Base-by-base conservation (phyloP, 768 basidiomycete genomes). In the Tylopilus subfusipes region DNA sequence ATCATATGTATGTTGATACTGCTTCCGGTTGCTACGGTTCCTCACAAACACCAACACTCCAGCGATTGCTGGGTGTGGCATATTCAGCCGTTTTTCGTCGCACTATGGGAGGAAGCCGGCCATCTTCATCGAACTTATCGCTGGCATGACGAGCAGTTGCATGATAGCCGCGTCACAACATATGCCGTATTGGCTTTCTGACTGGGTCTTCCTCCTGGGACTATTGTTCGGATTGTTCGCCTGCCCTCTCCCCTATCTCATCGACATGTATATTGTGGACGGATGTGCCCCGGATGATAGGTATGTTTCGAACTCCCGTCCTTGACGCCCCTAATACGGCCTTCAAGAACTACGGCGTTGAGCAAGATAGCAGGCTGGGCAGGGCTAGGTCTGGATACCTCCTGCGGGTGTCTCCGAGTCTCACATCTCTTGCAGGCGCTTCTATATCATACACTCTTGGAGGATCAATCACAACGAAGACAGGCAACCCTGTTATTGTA, bases 251-350 rank as follows among this genome's bases (percentile, higher is more conserved):
- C 21, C 14, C 18, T 70, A 70, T 34, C 47, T 73, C 29, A 12
- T 60, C 19, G 66, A 66, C 38, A 48, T 69, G 44, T 70, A 69
- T 40, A 44, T 69, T n/a, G 58, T 72, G 14, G 71, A 72, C 18
- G 42, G 63, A 5, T 63, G 65, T 2, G 21, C 27, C 7, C 58
- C 56, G 19, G 67, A 73, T 18, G 47, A 59, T 13, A 64, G 68
- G 71, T 65, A 36, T 18, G 45, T 44, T 39, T 7, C 13, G 13
- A 48, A 5, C 4, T 38, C 9, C 8, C 10, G 5, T 31, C 43
- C 11, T 25, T 36, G 5, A 44, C 10, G 19, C 1, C 14, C 38
- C 56, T 66, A 14, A 70, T 44, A 5, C 3, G 14, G 29, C 31
- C 11, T 29, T 25, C 14, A 50, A 72, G 72, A 46, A 68, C 70